Conservation (phyloP, 495 filamentous ascomycete genomes). For the Hypoxylon intermedium region DNA sequence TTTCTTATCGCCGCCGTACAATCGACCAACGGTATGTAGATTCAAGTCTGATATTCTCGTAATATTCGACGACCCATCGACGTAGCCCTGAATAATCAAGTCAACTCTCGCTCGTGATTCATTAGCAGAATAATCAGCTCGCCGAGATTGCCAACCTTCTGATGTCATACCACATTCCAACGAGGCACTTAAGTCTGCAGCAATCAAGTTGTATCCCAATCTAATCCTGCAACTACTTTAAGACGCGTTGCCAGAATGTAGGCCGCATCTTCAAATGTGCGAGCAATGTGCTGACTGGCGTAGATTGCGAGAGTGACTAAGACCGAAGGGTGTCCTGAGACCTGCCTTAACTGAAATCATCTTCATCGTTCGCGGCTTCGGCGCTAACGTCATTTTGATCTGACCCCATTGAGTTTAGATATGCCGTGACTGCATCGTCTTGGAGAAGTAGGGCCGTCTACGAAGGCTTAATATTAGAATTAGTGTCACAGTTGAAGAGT, state of each 20-base stretch:
- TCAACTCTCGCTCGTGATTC: background rate
- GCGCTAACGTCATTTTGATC: constrained; percentile 43
- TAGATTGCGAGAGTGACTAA: background rate
- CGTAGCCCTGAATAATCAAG: constrained; percentile 3
- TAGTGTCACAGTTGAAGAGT: background rate
- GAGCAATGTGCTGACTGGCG: constrained; percentile 2
- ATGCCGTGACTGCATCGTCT: constrained; percentile 50
- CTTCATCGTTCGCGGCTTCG: constrained; percentile 52
- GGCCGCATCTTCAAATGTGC: background rate
- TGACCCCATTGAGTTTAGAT: constrained; percentile 53
- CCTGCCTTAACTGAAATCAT: constrained; percentile 53
- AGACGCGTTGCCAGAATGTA: background rate
- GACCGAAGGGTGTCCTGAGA: background rate
- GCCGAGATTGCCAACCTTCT: background rate
- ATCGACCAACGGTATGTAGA: constrained; percentile 12
- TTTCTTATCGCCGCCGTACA: constrained; percentile 5
- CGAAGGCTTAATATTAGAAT: constrained; percentile 40
- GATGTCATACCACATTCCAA: constrained; percentile 19
- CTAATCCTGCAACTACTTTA: constrained; percentile 16
- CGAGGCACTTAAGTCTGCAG: constrained; percentile 1
- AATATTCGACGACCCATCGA: constrained; percentile 11
- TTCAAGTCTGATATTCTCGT: constrained; percentile 5
- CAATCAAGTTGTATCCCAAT: constrained; percentile 16
- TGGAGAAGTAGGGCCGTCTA: constrained; percentile 48
- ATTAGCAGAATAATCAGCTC: background rate